Evolutionary conservation across 2,329 filamentous ascomycete genomes (phyloP).

Genomic region (Pseudogymnoascus sp.): DNA sequence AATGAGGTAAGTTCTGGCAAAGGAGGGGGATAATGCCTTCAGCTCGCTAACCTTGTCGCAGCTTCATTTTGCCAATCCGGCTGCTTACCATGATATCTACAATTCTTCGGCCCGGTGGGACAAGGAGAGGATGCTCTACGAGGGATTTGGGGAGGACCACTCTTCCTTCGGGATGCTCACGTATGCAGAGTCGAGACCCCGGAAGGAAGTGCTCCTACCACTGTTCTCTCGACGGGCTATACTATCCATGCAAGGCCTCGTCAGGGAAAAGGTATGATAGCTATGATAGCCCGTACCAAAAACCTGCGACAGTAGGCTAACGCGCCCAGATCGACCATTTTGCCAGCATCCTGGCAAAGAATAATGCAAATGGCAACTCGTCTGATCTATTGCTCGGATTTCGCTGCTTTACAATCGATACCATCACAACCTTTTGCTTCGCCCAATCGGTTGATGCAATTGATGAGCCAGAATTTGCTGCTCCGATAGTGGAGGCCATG

Average conservation of each 20-base stretch:
- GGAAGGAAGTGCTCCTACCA: constrained; percentile 33
- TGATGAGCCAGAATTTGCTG: constrained; percentile 30
- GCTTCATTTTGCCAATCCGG: constrained; percentile 33
- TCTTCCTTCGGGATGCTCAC: constrained; percentile 34
- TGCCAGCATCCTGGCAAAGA: constrained; percentile 23
- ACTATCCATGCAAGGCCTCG: constrained; percentile 27
- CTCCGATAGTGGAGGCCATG: constrained; percentile 33
- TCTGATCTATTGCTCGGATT: constrained; percentile 25
- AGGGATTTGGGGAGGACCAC: constrained; percentile 31
- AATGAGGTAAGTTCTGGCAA: constrained; percentile 19
- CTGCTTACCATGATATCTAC: constrained; percentile 35
- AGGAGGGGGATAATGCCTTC: neutral
- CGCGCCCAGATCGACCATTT: constrained; percentile 21
- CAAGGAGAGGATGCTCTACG: constrained; percentile 32
- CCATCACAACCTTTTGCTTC: constrained; percentile 33
- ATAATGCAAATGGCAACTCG: constrained; percentile 17
- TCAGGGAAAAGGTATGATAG: constrained; percentile 26
- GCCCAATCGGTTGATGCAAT: constrained; percentile 31
- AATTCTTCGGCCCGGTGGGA: constrained; percentile 32
- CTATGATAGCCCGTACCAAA: constrained; percentile 10
- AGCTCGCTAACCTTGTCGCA: constrained; percentile 13
- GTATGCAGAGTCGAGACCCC: constrained; percentile 30
- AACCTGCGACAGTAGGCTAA: neutral
- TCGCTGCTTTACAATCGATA: constrained; percentile 29
- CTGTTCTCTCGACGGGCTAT: constrained; percentile 33